Base-by-base conservation (phyloP, 2,329 filamentous ascomycete species). In the Pseudogymnoascus sp. region DNA sequence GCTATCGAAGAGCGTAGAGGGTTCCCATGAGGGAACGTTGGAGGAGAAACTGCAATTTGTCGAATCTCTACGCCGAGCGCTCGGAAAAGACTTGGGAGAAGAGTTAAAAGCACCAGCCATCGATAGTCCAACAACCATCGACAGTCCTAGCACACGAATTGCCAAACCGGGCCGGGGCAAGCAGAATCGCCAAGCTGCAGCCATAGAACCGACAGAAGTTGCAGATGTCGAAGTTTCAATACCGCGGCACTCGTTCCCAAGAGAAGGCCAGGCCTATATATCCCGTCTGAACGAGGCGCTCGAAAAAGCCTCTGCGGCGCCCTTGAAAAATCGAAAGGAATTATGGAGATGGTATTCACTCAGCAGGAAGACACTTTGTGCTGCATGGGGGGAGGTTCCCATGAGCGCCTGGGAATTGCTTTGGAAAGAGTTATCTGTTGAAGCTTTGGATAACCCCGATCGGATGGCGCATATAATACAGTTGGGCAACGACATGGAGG, bases 401-500 rank as follows among this genome's bases (percentile, higher is more conserved):
- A 69, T 77, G 8, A 78, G 82, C 14, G 79, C 84, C 4, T 88
- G 88, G 84, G 75, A 82, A n/a, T 71, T 85, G 1, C 72, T 93
- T 7, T 93, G 89, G 88, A 76, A 80, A 30, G 73, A 83, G 1
- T 76, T 87, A 45, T 83, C 85, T 1, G 78, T 79, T 49, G 76
- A 81, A 6, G 64, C 66, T 19, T 78, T 82, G 42, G 75, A 76
- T 52, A 81, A 84, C 70, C 72, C 80, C 49, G 78, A 84, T 66
- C 82, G 85, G 30, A 80, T 88, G 71, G 75, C 79, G 5, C 86
- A 88, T 69, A 74, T 90, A 30, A 82, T 82, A 63, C 75, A 78
- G 33, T 77, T 93, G 2, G 80, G 84, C 4, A 80, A 85, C 68
- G 89, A 92, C 69, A 87, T 91, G 79, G 78, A 79, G 62, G 79